phyloP scores from a whole-genome alignment of 768 basidiomycete genomes.

The Boletus reticulatus region DNA sequence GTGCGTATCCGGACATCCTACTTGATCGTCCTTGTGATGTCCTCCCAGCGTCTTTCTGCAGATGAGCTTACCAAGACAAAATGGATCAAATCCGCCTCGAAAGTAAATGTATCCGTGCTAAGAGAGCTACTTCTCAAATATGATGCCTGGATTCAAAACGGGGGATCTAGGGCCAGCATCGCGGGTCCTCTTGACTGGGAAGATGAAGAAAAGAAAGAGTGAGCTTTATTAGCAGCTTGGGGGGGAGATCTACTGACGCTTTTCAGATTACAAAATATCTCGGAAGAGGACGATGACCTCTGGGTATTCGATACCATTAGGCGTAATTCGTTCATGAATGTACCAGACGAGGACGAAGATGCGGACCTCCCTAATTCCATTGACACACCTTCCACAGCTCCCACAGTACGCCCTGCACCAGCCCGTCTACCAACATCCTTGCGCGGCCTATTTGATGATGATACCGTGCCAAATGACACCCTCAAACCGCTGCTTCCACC shows the following conservation, averaged over 20 bases:
- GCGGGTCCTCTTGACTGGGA: constrained; percentile 73
- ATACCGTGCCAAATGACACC: constrained; percentile 37
- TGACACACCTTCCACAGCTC: constrained; percentile 23
- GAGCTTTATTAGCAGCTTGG: constrained; percentile 1
- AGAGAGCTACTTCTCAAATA: constrained; percentile 81
- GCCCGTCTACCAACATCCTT: constrained; percentile 72
- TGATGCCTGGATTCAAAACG: constrained; percentile 64
- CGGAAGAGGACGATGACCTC: constrained; percentile 36
- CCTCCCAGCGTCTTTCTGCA: constrained; percentile 71
- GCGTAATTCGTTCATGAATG: constrained; percentile 34
- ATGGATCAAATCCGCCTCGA: constrained; percentile 83
- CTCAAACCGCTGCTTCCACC: constrained; percentile 40
- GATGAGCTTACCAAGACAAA: constrained; percentile 86
- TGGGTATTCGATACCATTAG: constrained; percentile 82
- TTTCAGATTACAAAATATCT: constrained; percentile 19
- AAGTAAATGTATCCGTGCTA: constrained; percentile 62
- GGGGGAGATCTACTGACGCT: constrained; percentile 6
- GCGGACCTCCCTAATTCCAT: constrained; percentile 10
- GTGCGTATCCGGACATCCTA: constrained; percentile 40
- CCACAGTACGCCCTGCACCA: constrained; percentile 51
- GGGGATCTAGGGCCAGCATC: constrained; percentile 75
- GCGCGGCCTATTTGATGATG: constrained; percentile 74
- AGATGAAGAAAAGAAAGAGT: constrained; percentile 61
- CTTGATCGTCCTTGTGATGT: constrained; percentile 5
- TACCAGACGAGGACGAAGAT: constrained; percentile 25